Percentiles rank a stretch among this genome's conserved stretches.
These are phyloP conservation scores for Madurella fahalii DNA, from an alignment of 2,329 filamentous ascomycete species.

Conservation along the genomic window DNA sequence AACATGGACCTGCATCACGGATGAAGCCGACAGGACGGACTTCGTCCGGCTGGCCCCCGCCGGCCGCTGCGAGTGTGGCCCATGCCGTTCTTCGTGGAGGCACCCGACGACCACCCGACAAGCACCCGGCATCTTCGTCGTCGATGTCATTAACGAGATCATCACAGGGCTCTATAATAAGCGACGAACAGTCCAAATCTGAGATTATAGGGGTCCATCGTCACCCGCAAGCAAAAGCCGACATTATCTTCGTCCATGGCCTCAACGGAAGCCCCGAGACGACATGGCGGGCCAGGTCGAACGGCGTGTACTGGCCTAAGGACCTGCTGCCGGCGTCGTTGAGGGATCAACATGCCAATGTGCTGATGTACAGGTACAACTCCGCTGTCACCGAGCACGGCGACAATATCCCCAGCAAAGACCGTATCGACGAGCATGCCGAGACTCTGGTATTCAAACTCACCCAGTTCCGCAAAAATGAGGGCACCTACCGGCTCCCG, in stretches of 20 bases:
- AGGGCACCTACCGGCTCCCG: constrained; percentile 55
- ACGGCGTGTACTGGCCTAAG: constrained; percentile 63
- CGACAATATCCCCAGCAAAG: constrained; percentile 51
- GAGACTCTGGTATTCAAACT: constrained; percentile 63
- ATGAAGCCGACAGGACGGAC: no score
- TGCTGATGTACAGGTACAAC: constrained; percentile 72
- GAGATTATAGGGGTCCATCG: constrained; percentile 57
- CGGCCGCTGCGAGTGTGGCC: constrained; percentile 6
- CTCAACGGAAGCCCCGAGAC: constrained; percentile 61
- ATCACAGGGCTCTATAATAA: constrained; percentile 46
- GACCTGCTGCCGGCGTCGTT: constrained; percentile 62
- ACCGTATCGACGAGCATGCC: constrained; percentile 66
- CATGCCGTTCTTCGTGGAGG: constrained; percentile 2
- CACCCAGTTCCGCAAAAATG: constrained; percentile 57
- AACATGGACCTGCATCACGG: neutral
- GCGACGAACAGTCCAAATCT: constrained; percentile 46
- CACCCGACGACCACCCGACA: no score
- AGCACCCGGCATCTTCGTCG: neutral
- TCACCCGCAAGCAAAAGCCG: constrained; percentile 55
- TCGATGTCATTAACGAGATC: neutral
- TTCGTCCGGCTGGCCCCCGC: no score
- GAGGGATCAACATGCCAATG: constrained; percentile 53
- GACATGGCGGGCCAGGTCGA: constrained; percentile 55
- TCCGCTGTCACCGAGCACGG: constrained; percentile 47
- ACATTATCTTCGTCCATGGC: constrained; percentile 68